Conservation (phyloP, 768 basidiomycete genomes). For the Gloeopeniophorella convolvens region DNA sequence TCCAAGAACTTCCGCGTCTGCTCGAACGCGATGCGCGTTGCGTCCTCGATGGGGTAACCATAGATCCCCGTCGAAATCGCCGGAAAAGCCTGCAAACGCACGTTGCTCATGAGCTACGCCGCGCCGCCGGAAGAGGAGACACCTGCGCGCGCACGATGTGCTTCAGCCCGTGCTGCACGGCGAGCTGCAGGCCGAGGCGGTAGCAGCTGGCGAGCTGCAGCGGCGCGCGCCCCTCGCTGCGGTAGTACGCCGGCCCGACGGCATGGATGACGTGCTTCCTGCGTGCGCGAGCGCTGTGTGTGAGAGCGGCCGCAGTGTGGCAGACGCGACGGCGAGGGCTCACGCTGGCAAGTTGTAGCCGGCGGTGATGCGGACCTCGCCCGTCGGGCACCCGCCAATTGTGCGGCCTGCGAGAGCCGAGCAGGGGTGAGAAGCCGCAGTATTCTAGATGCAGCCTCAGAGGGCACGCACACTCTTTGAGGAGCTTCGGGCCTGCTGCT, state of each 20-base stretch:
- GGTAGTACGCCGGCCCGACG: conserved; percentile 67
- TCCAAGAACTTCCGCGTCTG: conserved; percentile 54
- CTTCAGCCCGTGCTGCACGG: conserved; percentile 50
- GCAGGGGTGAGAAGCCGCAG: neutral
- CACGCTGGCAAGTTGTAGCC: conserved; percentile 76
- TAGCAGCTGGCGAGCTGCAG: conserved; percentile 64
- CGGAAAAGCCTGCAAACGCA: conserved; percentile 57
- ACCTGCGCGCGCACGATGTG: conserved; percentile 48
- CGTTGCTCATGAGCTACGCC: neutral
- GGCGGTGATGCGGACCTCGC: conserved; percentile 71
- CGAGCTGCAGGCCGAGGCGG: conserved; percentile 52
- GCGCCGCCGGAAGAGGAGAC: neutral
- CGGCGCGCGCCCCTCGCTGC: conserved; percentile 39
- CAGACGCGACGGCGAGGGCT: conserved; percentile 26
- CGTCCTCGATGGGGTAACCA: conserved; percentile 68
- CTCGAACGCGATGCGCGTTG: conserved; percentile 63
- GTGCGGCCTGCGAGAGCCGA: conserved; percentile 39
- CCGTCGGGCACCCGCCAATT: conserved; percentile 62
- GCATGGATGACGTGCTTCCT: conserved; percentile 75
- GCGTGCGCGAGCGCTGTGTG: neutral
- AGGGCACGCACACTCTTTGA: conserved; percentile 53
- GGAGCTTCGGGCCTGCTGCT: conserved; percentile 60
- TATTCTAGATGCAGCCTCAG: neutral
- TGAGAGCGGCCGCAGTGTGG: neutral
- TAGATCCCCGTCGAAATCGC: conserved; percentile 78